A percentile compares a stretch with the other conserved stretches of the same genome.
Conservation (phyloP, 768 basidiomycete species). For the Fomitopsis pulvina region DNA sequence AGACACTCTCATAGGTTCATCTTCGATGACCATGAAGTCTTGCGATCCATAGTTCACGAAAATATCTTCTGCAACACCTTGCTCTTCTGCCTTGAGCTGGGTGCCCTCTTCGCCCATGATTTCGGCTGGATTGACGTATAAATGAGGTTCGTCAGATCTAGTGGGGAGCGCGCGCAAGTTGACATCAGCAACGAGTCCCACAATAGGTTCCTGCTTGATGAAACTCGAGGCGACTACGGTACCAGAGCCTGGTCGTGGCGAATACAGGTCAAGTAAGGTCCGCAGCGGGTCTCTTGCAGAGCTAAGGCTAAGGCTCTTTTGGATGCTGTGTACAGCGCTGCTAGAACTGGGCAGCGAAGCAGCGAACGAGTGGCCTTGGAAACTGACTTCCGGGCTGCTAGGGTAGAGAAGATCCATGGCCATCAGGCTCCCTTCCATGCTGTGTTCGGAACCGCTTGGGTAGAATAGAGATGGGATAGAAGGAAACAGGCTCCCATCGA, state of each 20-base stretch:
- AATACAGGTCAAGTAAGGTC: background rate
- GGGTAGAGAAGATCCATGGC: no score
- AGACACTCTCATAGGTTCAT: background rate
- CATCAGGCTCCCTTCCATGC: no score
- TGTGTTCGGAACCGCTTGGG: no score
- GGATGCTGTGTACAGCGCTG: background rate
- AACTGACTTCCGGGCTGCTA: background rate
- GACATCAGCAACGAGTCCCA: slow-evolving; percentile 24
- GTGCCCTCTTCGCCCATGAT: slow-evolving; percentile 20
- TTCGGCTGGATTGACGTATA: slow-evolving; percentile 35
- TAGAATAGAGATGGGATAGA: background rate
- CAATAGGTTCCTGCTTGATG: slow-evolving; percentile 4
- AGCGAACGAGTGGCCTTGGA: background rate
- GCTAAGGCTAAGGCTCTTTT: background rate
- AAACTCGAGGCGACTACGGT: background rate
- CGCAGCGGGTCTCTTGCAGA: background rate
- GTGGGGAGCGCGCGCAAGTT: slow-evolving; percentile 28
- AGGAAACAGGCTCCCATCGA: background rate
- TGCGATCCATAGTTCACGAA: background rate
- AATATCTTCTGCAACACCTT: background rate
- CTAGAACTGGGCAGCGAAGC: background rate
- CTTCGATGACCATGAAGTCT: background rate
- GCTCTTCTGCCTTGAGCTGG: background rate
- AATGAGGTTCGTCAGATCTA: slow-evolving; percentile 10
- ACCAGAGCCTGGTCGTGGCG: background rate